phyloP scores from a whole-genome alignment of 2,329 filamentous ascomycete species.

The Plectosphaerella plurivora region DNA sequence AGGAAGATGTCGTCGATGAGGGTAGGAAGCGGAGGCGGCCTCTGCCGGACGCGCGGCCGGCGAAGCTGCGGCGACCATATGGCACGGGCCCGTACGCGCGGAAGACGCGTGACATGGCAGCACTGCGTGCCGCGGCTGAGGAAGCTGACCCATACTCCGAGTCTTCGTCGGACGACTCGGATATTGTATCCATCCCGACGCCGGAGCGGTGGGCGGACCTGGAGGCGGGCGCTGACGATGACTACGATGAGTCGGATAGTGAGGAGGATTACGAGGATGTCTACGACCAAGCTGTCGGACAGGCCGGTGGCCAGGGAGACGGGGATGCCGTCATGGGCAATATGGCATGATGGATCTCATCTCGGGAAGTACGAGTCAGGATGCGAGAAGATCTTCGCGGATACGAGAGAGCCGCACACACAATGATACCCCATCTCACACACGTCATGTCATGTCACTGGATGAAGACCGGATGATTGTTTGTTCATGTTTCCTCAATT shows the following conservation, averaged over 20 bases:
- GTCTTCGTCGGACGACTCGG: not conserved
- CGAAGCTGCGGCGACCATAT: slow-evolving; percentile 4
- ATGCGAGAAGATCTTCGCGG: too few relatives aligned
- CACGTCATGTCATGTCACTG: not conserved
- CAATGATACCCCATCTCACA: not conserved
- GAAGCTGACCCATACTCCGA: not conserved
- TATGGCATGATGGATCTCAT: not conserved
- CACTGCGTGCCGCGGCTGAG: not conserved
- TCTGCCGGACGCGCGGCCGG: slow-evolving; percentile 4
- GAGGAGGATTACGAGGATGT: slow-evolving; percentile 20
- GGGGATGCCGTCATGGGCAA: not conserved
- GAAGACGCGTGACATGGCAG: slow-evolving; percentile 7
- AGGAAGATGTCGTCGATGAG: slow-evolving; percentile 6
- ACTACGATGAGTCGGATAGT: slow-evolving; percentile 14
- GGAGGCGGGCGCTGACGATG: slow-evolving; percentile 7
- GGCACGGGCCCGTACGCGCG: slow-evolving; percentile 2
- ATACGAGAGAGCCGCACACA: not conserved
- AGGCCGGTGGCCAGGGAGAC: not conserved
- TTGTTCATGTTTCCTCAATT: too few relatives aligned
- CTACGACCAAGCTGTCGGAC: not conserved
- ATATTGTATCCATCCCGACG: slow-evolving; percentile 24
- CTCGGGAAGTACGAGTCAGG: too few relatives aligned
- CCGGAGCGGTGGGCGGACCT: slow-evolving; percentile 29
- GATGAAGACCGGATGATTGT: not conserved
- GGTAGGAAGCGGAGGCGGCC: slow-evolving; percentile 14